Conservation (phyloP, 192 early-diverging fungal species). For the Coemansia interrupta region DNA sequence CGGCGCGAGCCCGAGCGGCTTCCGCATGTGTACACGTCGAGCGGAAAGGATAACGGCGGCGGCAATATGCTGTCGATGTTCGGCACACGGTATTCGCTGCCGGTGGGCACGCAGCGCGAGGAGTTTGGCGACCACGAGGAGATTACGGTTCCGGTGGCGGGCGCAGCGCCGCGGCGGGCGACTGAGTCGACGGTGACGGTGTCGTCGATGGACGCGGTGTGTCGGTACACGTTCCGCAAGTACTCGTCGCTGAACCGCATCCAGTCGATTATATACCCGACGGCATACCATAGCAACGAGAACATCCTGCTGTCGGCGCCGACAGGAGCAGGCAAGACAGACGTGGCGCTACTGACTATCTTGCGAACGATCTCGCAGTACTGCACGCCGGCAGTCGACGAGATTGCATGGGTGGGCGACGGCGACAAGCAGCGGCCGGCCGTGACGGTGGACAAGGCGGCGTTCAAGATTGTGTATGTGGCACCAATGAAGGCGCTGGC, state of each 20-base stretch:
- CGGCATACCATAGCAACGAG: conserved; percentile 92
- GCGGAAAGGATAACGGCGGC: conserved; percentile 24
- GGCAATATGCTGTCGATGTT: conserved; percentile 73
- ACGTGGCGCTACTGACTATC: conserved; percentile 93
- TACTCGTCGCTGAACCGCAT: conserved; percentile 90
- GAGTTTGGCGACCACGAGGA: conserved; percentile 86
- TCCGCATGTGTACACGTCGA: conserved; percentile 83
- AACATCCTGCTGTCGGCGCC: conserved; percentile 98
- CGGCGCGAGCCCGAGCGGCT: conserved; percentile 45
- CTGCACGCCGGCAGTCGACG: conserved; percentile 59
- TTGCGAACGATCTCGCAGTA: conserved; percentile 75
- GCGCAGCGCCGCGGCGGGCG: conserved; percentile 60
- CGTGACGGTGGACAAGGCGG: conserved; percentile 72
- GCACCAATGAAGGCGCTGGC: conserved; percentile 98
- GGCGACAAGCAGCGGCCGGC: conserved; percentile 51
- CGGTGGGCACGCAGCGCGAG: conserved; percentile 66
- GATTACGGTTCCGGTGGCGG: conserved; percentile 80
- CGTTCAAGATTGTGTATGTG: conserved; percentile 98
- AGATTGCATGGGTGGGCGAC: conserved; percentile 16
- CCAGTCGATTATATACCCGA: conserved; percentile 92
- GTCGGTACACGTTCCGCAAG: conserved; percentile 75
- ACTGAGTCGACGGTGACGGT: conserved; percentile 67
- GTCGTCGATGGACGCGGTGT: conserved; percentile 69
- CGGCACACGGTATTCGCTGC: conserved; percentile 76
- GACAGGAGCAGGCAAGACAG: conserved; percentile 97